These are phyloP conservation scores for Russula abietina DNA, from an alignment of 768 basidiomycete species.

Conservation along the genomic window DNA sequence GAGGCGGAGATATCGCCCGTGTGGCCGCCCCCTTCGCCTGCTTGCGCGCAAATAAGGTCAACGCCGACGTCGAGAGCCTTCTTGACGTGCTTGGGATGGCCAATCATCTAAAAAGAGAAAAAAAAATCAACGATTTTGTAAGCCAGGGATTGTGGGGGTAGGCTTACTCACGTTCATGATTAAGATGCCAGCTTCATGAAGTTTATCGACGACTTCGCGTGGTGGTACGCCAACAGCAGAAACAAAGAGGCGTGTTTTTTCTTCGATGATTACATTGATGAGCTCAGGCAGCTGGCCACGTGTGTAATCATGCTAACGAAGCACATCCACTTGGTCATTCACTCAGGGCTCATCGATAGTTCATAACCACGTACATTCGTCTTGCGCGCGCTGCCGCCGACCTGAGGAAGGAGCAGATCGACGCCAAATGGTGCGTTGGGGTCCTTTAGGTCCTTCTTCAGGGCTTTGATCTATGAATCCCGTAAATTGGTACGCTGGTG, in stretches of 20 bases:
- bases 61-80: conserved; percentile 81
- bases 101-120: conserved; percentile 57
- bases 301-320: conserved; percentile 75
- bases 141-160: background rate
- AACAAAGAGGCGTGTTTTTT: conserved; percentile 83
- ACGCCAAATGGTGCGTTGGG: conserved; percentile 84
- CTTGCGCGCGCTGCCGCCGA: conserved; percentile 83
- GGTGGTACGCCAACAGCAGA: conserved; percentile 89
- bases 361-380: conserved; percentile 56
- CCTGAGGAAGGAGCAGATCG: conserved; percentile 81
- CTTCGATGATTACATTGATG: conserved; percentile 87
- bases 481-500: background rate
- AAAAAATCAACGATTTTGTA: too few species aligned
- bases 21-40: conserved; percentile 68
- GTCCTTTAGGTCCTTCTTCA: conserved; percentile 69
- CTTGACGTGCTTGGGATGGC: conserved; percentile 84
- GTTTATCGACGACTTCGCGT: conserved; percentile 64
- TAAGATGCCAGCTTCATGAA: conserved; percentile 80
- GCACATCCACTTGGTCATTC: conserved; percentile 13
- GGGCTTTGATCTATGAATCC: conserved; percentile 50
- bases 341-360: too few species aligned
- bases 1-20: conserved; percentile 81
- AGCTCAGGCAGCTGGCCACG: conserved; percentile 79
- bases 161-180: conserved; percentile 66
- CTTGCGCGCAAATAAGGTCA: conserved; percentile 92